Evolutionary conservation across 768 basidiomycete species (phyloP).

Genomic region (Lactarius hatsudake): DNA sequence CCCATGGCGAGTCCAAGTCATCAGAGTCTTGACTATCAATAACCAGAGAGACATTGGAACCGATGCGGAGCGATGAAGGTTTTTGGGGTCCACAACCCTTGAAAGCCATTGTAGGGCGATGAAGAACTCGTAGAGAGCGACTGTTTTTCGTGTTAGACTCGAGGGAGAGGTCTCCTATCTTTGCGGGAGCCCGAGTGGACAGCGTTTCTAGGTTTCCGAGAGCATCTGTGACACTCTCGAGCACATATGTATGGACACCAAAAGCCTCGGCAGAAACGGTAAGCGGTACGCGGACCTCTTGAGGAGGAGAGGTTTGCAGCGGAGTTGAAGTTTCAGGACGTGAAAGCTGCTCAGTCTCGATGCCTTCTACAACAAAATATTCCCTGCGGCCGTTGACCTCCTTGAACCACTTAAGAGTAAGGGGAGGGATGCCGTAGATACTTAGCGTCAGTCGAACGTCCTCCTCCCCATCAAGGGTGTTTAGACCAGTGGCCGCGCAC

Average conservation of each 20-base stretch:
- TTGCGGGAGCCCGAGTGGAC: conserved; percentile 9
- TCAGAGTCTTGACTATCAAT: conserved; percentile 56
- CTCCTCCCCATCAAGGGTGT: conserved; percentile 53
- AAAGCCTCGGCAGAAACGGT: conserved; percentile 58
- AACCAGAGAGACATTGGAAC: conserved; percentile 55
- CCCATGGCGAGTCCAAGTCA: conserved; percentile 65
- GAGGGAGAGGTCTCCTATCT: conserved; percentile 28
- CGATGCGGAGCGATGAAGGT: conserved; percentile 69
- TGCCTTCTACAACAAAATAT: conserved; percentile 78
- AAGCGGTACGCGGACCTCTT: conserved; percentile 66
- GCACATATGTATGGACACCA: conserved; percentile 67
- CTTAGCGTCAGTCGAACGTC: conserved; percentile 57
- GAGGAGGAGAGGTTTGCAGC: conserved; percentile 38
- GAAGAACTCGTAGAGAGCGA: conserved; percentile 66
- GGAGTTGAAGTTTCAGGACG: conserved; percentile 30
- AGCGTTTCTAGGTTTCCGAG: conserved; percentile 59
- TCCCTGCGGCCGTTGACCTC: conserved; percentile 65
- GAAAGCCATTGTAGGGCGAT: conserved; percentile 71
- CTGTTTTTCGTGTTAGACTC: conserved; percentile 45
- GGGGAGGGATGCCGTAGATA: conserved; percentile 70
- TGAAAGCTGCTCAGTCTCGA: conserved; percentile 55
- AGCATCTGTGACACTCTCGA: conserved; percentile 82
- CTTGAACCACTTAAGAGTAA: conserved; percentile 75
- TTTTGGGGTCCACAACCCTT: conserved; percentile 66
- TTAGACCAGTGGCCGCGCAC: conserved; percentile 45